Conservation (phyloP, 2,329 filamentous ascomycete species). For the Diaporthe sp. region DNA sequence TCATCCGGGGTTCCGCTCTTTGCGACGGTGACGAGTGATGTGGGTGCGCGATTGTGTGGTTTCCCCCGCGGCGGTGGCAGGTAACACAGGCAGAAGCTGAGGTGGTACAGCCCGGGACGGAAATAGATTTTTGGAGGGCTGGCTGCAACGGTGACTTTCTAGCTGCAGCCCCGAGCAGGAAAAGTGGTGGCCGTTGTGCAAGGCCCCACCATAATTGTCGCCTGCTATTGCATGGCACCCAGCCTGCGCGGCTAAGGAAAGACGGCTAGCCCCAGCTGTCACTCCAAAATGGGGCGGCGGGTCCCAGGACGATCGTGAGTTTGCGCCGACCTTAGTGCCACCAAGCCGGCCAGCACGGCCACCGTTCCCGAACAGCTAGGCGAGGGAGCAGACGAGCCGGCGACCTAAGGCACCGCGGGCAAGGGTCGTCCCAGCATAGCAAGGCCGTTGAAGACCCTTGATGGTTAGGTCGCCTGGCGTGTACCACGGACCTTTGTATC, state of each 20-base stretch:
- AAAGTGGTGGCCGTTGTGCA: constrained; percentile 13
- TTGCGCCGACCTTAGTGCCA: constrained; percentile 25
- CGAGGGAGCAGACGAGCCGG: constrained; percentile 9
- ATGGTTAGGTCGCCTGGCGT: neutral
- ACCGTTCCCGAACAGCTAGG: constrained; percentile 17
- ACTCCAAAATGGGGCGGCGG: constrained; percentile 3
- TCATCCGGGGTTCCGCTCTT: neutral
- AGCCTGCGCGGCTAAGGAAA: neutral
- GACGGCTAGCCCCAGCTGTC: constrained; percentile 15
- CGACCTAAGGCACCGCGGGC: neutral
- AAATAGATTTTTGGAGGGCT: constrained; percentile 22
- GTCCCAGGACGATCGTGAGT: neutral
- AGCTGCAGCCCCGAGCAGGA: neutral
- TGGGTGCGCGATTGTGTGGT: neutral
- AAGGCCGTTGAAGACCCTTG: neutral
- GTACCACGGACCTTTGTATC: neutral
- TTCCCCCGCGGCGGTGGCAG: neutral
- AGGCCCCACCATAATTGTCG: constrained; percentile 8
- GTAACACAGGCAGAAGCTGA: constrained; percentile 24
- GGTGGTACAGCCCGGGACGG: constrained; percentile 22
- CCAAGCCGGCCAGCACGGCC: constrained; percentile 20
- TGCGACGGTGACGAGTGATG: neutral
- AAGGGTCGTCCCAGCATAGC: constrained; percentile 19
- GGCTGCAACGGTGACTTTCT: constrained; percentile 15
- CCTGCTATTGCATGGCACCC: neutral